A percentile compares a stretch with the other conserved stretches of the same genome.
Conservation (phyloP, 2,329 filamentous ascomycete species). For the Ophiosphaerella narmari region DNA sequence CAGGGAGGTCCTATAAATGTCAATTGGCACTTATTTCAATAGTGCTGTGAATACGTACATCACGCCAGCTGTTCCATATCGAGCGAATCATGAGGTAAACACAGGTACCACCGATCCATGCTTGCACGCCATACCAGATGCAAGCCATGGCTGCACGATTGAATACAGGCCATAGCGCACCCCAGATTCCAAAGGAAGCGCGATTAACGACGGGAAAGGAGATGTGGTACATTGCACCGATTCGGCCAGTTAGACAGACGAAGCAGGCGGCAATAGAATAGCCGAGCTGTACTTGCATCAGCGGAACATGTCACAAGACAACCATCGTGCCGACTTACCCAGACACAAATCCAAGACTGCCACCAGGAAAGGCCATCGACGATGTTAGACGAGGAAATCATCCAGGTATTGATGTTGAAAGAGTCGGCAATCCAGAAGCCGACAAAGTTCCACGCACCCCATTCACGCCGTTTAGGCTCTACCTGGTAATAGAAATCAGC, state of each 20-base stretch:
- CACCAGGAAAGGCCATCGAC: conserved; percentile 81
- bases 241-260: conserved; percentile 72
- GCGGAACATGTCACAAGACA: neutral
- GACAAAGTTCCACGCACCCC: conserved; percentile 86
- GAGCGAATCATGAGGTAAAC: conserved; percentile 86
- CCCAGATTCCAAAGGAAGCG: conserved; percentile 86
- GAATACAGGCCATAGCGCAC: conserved; percentile 84
- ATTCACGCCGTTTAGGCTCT: conserved; percentile 78
- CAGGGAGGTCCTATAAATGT: neutral
- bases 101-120: conserved; percentile 80
- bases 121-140: conserved; percentile 85
- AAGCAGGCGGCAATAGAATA: conserved; percentile 79
- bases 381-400: conserved; percentile 87
- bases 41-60: conserved; percentile 27
- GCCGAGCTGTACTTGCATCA: conserved; percentile 56
- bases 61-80: conserved; percentile 74
- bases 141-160: conserved; percentile 88
- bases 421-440: conserved; percentile 74
- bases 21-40: neutral
- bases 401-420: conserved; percentile 76
- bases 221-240: conserved; percentile 86
- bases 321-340: conserved; percentile 48
- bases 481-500: conserved; percentile 52
- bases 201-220: conserved; percentile 82
- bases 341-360: conserved; percentile 79